Percentiles rank a stretch among this genome's conserved stretches.
These are phyloP conservation scores for Ascodesmis nigricans DNA, from an alignment of 495 filamentous ascomycete species.

Conservation along the genomic window DNA sequence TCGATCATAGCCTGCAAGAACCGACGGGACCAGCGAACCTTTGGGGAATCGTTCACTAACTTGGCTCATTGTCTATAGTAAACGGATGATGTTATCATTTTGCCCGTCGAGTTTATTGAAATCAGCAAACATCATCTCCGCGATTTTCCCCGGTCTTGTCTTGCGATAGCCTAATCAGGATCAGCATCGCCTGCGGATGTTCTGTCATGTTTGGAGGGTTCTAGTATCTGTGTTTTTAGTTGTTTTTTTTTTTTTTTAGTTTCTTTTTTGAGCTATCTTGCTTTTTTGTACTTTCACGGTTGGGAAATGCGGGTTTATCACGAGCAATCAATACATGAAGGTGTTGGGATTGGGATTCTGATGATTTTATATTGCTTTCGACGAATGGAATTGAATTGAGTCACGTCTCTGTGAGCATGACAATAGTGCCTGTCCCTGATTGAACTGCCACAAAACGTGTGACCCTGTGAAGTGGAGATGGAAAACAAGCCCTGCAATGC, in stretches of 20 bases:
- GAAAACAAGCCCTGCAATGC: no score
- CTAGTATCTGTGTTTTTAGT: constrained; percentile 6
- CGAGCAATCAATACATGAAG: no score
- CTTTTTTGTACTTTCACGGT: not conserved
- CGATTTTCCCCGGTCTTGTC: constrained; percentile 9
- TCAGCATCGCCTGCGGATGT: no score
- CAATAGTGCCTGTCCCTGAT: no score
- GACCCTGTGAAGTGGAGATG: no score
- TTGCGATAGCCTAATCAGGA: no score
- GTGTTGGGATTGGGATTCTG: no score
- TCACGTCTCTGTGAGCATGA: no score
- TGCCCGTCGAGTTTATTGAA: constrained; percentile 6
- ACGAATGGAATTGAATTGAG: no score
- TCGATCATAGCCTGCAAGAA: not conserved
- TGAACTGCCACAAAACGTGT: no score
- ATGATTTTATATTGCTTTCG: no score
- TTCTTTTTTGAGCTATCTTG: not conserved
- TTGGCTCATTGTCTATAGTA: constrained; percentile 12
- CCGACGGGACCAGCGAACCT: constrained; percentile 11
- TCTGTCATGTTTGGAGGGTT: not conserved
- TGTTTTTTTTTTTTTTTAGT: constrained; percentile 1
- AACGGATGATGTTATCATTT: constrained; percentile 9
- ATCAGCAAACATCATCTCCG: constrained; percentile 6
- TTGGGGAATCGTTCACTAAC: constrained; percentile 21
- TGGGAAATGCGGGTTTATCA: no score